Percentiles rank a stretch among this genome's conserved stretches.
Conservation (phyloP, 495 filamentous ascomycete species). For the Xylaria telfairii region DNA sequence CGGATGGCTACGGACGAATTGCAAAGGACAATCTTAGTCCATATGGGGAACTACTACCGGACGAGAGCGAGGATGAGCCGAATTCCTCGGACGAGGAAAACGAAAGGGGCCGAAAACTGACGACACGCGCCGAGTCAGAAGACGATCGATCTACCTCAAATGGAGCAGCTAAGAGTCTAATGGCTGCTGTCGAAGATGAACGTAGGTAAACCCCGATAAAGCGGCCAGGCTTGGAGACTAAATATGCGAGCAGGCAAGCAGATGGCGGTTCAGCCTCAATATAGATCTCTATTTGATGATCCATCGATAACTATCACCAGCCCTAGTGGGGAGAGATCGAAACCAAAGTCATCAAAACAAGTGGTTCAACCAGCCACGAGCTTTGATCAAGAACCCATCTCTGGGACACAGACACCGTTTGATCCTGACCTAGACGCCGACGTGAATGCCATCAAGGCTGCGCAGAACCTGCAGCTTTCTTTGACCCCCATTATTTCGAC, state of each 20-base stretch:
- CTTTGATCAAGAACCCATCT: constrained; percentile 70
- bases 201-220: constrained; percentile 58
- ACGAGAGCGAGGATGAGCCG: constrained; percentile 61
- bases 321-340: constrained; percentile 63
- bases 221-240: constrained; percentile 20
- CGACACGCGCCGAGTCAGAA: constrained; percentile 44
- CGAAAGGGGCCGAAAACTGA: constrained; percentile 56
- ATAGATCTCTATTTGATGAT: constrained; percentile 64
- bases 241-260: constrained; percentile 44
- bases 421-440: constrained; percentile 89
- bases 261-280: constrained; percentile 49
- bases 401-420: constrained; percentile 75
- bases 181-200: constrained; percentile 79
- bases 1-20: constrained; percentile 63
- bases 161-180: constrained; percentile 58
- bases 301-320: constrained; percentile 68
- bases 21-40: constrained; percentile 72
- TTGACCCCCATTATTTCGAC: constrained; percentile 79
- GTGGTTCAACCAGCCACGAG: constrained; percentile 82
- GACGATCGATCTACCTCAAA: constrained; percentile 34
- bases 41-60: constrained; percentile 64
- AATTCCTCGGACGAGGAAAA: constrained; percentile 58
- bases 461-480: constrained; percentile 80
- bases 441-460: constrained; percentile 79
- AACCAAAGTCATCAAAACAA: constrained; percentile 59